These are phyloP conservation scores for Exophiala bonariae DNA, from an alignment of 2,329 filamentous ascomycete genomes.

Conservation along the genomic window DNA sequence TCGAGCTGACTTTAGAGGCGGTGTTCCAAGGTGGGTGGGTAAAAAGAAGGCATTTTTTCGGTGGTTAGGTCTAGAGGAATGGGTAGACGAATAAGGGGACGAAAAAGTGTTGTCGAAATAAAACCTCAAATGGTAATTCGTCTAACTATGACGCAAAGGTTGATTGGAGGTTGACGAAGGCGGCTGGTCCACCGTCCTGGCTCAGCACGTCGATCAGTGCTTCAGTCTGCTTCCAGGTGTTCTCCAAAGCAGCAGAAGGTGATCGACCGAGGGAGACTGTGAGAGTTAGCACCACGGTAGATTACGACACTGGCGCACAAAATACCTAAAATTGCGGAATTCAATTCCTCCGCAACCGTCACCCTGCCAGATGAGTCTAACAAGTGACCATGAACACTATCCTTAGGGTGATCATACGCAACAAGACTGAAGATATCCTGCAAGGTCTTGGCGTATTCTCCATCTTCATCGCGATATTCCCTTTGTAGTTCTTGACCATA, in stretches of 20 bases:
- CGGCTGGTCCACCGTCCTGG: conserved; percentile 75
- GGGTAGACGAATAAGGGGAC: no score
- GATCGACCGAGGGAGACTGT: conserved; percentile 88
- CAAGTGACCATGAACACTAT: conserved; percentile 74
- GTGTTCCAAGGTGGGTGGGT: no score
- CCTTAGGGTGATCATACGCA: conserved; percentile 79
- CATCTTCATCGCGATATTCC: conserved; percentile 74
- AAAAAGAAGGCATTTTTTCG: no score
- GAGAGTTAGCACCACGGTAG: conserved; percentile 14
- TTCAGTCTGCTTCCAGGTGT: conserved; percentile 80
- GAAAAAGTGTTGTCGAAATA: no score
- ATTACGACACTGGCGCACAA: neutral
- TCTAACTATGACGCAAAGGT: conserved; percentile 7
- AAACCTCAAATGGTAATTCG: no score
- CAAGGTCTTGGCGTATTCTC: conserved; percentile 71
- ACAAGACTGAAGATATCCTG: conserved; percentile 85
- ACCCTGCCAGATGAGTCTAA: conserved; percentile 74
- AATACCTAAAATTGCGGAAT: conserved; percentile 84
- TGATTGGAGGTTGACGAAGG: conserved; percentile 69
- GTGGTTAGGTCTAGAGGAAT: no score
- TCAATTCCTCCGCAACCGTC: conserved; percentile 86
- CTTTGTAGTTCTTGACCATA: conserved; percentile 78
- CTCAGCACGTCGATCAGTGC: conserved; percentile 81
- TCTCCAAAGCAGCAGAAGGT: conserved; percentile 80
- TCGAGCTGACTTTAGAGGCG: no score